Conservation (phyloP, 257 asterid species). For the Scutellaria galericulata region DNA sequence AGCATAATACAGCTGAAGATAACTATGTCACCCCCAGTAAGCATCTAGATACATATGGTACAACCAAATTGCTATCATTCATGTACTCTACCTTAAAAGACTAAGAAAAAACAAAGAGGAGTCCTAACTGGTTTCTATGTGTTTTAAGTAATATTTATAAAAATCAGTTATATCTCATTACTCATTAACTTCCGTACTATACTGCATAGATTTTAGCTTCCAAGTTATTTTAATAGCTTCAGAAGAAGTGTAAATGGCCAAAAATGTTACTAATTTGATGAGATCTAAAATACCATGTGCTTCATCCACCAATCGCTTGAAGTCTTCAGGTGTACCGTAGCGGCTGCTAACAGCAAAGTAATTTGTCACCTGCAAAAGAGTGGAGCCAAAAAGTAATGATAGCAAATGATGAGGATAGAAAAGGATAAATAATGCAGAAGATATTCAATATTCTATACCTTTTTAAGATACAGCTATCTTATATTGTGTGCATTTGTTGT, state of each 20-base stretch:
- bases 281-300: constrained; percentile 76
- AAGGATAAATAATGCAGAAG: constrained; percentile 17
- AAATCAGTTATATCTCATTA: constrained; percentile 26
- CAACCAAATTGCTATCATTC: neutral
- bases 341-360: constrained; percentile 98
- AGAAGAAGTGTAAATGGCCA: constrained; percentile 31
- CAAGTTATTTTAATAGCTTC: constrained; percentile 26
- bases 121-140: constrained; percentile 17
- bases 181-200: constrained; percentile 21
- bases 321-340: constrained; percentile 95
- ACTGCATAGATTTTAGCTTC: constrained; percentile 15
- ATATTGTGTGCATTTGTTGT: neutral
- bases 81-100: constrained; percentile 14
- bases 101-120: constrained; percentile 13
- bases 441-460: neutral
- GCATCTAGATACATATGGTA: constrained; percentile 16
- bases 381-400: constrained; percentile 26
- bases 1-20: neutral
- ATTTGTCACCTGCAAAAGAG: constrained; percentile 79
- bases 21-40: constrained; percentile 15
- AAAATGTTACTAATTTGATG: constrained; percentile 15
- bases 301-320: constrained; percentile 93
- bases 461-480: neutral
- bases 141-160: constrained; percentile 1
- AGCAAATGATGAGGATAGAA: constrained; percentile 24